These are phyloP conservation scores for Arthroderma sp. DNA, from an alignment of 2,329 filamentous ascomycete genomes.

Conservation along the genomic window DNA sequence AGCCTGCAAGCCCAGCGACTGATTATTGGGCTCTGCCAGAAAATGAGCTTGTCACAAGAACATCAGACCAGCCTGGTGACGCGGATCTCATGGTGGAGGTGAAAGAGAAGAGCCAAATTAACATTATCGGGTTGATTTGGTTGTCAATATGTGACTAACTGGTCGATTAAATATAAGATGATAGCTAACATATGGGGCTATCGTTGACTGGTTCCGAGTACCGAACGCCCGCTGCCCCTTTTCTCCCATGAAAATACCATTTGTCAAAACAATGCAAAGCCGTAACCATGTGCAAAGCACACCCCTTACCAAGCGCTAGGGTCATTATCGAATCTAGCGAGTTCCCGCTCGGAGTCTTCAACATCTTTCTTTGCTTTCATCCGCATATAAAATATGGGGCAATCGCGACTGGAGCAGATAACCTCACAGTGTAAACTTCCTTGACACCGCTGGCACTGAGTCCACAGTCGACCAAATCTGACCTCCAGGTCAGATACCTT, in stretches of 20 bases:
- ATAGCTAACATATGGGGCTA: not conserved
- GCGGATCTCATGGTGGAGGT: too few species aligned
- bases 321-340: slow-evolving; percentile 80
- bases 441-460: slow-evolving; percentile 94
- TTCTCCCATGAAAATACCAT: not conserved
- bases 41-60: too few species aligned
- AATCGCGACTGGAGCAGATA: slow-evolving; percentile 91
- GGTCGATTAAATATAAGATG: too few species aligned
- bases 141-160: too few species aligned
- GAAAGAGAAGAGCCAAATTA: too few species aligned
- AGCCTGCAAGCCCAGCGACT: too few species aligned
- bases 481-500: slow-evolving; percentile 89
- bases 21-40: too few species aligned
- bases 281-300: not conserved
- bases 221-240: not conserved
- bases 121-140: too few species aligned
- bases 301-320: slow-evolving; percentile 49
- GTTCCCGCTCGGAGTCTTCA: slow-evolving; percentile 83
- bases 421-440: slow-evolving; percentile 97
- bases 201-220: not conserved
- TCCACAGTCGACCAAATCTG: slow-evolving; percentile 85
- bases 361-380: slow-evolving; percentile 99
- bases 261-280: not conserved
- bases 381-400: slow-evolving; percentile 98
- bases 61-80: too few species aligned